Evolutionary conservation across 1,284 basidiomycete genomes (phyloP).

Genomic region (Rugosomyces carneus): DNA sequence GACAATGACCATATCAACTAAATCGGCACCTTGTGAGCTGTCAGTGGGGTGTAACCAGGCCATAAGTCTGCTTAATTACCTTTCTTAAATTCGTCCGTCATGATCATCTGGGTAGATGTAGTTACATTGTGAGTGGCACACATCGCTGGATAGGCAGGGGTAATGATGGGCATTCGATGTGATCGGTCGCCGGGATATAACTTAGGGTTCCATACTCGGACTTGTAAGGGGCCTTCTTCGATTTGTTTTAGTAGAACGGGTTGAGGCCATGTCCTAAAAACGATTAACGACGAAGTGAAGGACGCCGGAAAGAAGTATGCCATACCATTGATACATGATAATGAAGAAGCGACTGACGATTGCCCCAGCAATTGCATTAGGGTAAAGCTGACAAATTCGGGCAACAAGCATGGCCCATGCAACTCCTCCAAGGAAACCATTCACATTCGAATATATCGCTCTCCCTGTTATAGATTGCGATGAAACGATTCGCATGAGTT

Average conservation of each 20-base stretch:
- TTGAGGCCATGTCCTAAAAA: conserved; percentile 88
- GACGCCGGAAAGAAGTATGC: not conserved
- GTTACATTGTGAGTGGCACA: conserved; percentile 99
- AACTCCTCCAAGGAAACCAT: conserved; percentile 96
- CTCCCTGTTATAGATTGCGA: conserved; percentile 50
- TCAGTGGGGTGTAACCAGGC: conserved; percentile 5
- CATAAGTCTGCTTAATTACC: conserved; percentile 45
- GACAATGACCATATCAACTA: conserved; percentile 88
- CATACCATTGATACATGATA: conserved; percentile 92
- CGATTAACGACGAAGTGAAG: conserved; percentile 7
- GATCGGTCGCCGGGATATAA: conserved; percentile 89
- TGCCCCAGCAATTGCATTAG: conserved; percentile 89
- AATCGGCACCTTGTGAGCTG: conserved; percentile 65
- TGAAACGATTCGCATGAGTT: conserved; percentile 1
- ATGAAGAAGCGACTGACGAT: conserved; percentile 97
- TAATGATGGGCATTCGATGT: conserved; percentile 99
- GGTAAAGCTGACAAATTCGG: conserved; percentile 97
- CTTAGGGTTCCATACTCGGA: conserved; percentile 98
- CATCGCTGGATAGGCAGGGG: conserved; percentile 99
- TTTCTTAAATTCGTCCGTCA: conserved; percentile 94
- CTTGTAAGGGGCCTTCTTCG: conserved; percentile 89
- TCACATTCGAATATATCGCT: conserved; percentile 98
- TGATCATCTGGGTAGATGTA: conserved; percentile 91
- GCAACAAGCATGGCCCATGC: conserved; percentile 99
- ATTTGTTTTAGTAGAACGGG: conserved; percentile 96